Conservation (phyloP, 371 early-diverging fungal genomes). For the Globomyces sp. region DNA sequence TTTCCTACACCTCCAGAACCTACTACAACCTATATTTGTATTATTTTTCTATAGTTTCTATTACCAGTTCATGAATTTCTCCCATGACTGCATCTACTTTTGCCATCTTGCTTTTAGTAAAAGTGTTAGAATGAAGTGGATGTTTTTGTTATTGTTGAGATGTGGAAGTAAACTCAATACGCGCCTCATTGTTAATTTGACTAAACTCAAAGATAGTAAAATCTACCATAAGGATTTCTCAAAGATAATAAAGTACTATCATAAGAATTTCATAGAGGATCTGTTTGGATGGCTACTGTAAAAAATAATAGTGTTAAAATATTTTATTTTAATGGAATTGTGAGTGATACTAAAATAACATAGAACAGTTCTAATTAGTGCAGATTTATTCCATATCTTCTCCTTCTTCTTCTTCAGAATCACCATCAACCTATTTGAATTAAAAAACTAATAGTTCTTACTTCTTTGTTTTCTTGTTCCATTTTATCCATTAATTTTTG, state of each 20-base stretch:
- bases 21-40: slow-evolving; percentile 49
- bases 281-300: neutral
- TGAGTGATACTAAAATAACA: neutral
- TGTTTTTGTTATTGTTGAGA: slow-evolving; percentile 4
- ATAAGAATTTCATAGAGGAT: too few relatives aligned
- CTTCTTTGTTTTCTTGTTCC: slow-evolving; percentile 93
- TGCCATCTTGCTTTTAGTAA: slow-evolving; percentile 17
- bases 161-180: slow-evolving; percentile 2
- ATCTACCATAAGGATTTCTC: too few relatives aligned
- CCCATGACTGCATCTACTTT: slow-evolving; percentile 25
- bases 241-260: too few relatives aligned
- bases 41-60: neutral
- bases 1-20: slow-evolving; percentile 64
- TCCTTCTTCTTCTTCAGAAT: neutral
- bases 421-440: neutral
- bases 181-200: too few relatives aligned
- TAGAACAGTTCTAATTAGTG: neutral
- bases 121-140: neutral
- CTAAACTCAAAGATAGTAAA: too few relatives aligned
- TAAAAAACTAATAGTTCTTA: slow-evolving; percentile 27
- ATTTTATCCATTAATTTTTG: slow-evolving; percentile 88
- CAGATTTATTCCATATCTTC: slow-evolving; percentile 11
- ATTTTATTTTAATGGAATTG: neutral
- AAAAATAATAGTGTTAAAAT: neutral
- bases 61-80: slow-evolving; percentile 30